Conservation (phyloP, 1,284 basidiomycete genomes). For the Rhodofomes roseus region DNA sequence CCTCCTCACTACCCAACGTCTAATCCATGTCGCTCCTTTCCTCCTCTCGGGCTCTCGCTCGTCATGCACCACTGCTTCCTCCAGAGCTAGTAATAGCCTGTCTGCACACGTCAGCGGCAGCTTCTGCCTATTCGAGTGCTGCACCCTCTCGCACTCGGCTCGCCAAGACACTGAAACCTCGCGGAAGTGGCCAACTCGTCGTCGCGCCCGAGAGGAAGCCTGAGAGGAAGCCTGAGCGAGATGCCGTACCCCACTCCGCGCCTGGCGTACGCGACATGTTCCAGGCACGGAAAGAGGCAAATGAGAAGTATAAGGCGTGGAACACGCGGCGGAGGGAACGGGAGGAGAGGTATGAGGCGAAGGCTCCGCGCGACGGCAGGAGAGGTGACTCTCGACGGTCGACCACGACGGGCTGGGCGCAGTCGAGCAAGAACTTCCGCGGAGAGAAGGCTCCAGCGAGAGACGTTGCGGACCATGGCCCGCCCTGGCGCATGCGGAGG, state of each 20-base stretch:
- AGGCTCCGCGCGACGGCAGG: neutral
- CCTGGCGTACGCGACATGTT: constrained; percentile 11
- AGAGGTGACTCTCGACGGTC: neutral
- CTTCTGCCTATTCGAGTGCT: neutral
- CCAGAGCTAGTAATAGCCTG: constrained; percentile 3
- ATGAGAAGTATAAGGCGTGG: neutral
- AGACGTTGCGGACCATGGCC: constrained; percentile 3
- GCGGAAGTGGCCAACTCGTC: constrained; percentile 4
- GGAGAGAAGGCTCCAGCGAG: neutral
- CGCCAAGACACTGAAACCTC: constrained; percentile 10
- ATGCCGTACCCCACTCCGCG: constrained; percentile 25
- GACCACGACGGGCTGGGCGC: neutral
- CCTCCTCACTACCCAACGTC: too few species aligned
- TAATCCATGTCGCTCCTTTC: constrained; percentile 9
- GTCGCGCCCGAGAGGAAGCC: constrained; percentile 17
- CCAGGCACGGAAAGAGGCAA: constrained; percentile 4
- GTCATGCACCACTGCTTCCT: constrained; percentile 1
- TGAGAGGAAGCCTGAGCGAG: constrained; percentile 22
- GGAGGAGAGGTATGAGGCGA: neutral
- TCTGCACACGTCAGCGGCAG: constrained; percentile 5
- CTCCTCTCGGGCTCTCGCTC: constrained; percentile 5
- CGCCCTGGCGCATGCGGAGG: constrained; percentile 4
- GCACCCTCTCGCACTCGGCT: constrained; percentile 13
- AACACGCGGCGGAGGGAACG: neutral
- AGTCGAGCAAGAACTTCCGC: neutral